These are phyloP conservation scores for Hyaloscypha bicolor DNA, from an alignment of 495 filamentous ascomycete genomes.

Conservation along the genomic window DNA sequence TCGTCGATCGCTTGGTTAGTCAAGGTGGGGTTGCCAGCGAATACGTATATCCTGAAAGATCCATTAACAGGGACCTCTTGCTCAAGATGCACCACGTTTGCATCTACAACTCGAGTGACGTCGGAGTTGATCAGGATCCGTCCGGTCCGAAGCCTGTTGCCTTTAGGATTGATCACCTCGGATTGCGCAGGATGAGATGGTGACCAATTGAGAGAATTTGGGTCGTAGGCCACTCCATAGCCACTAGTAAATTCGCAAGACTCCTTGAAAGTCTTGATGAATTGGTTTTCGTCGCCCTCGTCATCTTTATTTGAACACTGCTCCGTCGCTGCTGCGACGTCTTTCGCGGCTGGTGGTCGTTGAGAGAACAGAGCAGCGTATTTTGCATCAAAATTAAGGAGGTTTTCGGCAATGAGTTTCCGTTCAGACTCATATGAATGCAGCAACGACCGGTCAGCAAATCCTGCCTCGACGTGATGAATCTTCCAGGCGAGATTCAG, in stretches of 20 bases:
- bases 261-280: slow-evolving; percentile 70
- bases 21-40: slow-evolving; percentile 67
- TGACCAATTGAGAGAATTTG: slow-evolving; percentile 64
- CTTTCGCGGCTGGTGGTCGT: slow-evolving; percentile 53
- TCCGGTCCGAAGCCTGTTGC: slow-evolving; percentile 64
- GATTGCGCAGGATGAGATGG: slow-evolving; percentile 72
- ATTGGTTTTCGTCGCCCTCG: slow-evolving; percentile 61
- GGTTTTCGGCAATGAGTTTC: slow-evolving; percentile 66
- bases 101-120: slow-evolving; percentile 81
- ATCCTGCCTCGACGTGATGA: slow-evolving; percentile 65
- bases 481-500: slow-evolving; percentile 88
- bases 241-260: slow-evolving; percentile 72
- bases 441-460: slow-evolving; percentile 59
- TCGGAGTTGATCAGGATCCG: slow-evolving; percentile 72
- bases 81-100: slow-evolving; percentile 84
- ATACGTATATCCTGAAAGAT: slow-evolving; percentile 83
- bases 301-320: slow-evolving; percentile 27
- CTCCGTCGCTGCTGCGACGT: slow-evolving; percentile 48
- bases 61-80: slow-evolving; percentile 88
- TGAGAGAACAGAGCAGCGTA: slow-evolving; percentile 70
- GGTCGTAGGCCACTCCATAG: slow-evolving; percentile 68
- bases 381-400: slow-evolving; percentile 73
- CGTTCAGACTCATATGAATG: slow-evolving; percentile 74
- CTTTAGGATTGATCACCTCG: slow-evolving; percentile 62
- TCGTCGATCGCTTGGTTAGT: slow-evolving; percentile 66